Evolutionary conservation across 2,329 filamentous ascomycete genomes (phyloP).

Genomic region (Emergomyces africanus): DNA sequence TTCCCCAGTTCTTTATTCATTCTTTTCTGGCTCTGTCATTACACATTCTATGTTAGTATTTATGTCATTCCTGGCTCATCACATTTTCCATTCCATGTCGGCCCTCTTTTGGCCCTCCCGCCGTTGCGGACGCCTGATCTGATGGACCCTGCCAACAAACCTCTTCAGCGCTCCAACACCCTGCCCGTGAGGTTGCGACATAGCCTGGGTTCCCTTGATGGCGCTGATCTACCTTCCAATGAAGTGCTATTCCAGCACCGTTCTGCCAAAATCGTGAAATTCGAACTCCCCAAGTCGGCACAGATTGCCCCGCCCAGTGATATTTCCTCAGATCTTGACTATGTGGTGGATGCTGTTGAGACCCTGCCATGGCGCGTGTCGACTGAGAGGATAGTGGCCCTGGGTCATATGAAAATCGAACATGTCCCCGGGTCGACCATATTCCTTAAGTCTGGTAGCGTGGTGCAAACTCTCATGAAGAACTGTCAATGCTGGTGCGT

Average conservation of each 20-base stretch:
- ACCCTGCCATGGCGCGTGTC: constrained; percentile 60
- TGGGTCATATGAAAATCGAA: constrained; percentile 73
- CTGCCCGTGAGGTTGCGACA: background rate
- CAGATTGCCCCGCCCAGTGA: constrained; percentile 26
- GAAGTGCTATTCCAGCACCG: constrained; percentile 56
- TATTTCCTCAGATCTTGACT: constrained; percentile 31
- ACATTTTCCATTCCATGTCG: constrained; percentile 1
- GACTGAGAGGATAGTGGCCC: constrained; percentile 70
- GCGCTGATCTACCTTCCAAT: constrained; percentile 19
- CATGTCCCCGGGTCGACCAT: constrained; percentile 74
- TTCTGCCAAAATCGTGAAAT: constrained; percentile 58
- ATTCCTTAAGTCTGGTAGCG: constrained; percentile 73
- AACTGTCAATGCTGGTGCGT: constrained; percentile 93
- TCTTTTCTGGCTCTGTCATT: background rate
- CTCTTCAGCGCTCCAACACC: constrained; percentile 1
- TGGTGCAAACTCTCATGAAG: constrained; percentile 74
- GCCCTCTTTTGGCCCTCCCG: background rate
- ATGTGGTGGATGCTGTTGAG: constrained; percentile 42
- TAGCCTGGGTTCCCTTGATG: constrained; percentile 8
- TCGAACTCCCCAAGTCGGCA: constrained; percentile 31
- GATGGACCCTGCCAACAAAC: background rate
- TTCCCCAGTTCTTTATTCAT: background rate
- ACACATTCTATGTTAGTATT: background rate
- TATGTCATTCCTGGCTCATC: no score
- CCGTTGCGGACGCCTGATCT: background rate